phyloP scores from a whole-genome alignment of 1,284 basidiomycete genomes.

The Puccinia brachypodii region DNA sequence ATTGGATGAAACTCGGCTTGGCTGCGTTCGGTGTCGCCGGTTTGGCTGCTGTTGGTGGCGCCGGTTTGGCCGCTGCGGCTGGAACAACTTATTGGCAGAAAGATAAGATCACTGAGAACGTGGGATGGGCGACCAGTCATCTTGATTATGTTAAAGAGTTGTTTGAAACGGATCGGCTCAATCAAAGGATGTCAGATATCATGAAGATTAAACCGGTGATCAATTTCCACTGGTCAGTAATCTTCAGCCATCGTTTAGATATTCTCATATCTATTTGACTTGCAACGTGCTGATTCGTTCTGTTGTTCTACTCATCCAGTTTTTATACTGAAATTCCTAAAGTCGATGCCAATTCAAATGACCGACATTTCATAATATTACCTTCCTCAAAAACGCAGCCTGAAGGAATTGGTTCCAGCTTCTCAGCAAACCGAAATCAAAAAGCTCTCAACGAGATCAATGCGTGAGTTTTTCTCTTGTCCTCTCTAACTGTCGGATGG shows the following conservation, averaged over 20 bases:
- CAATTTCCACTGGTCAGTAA: conserved; percentile 34
- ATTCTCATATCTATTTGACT: neutral
- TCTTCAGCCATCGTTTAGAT: neutral
- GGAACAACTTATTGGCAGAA: conserved; percentile 42
- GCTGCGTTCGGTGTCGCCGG: conserved; percentile 33
- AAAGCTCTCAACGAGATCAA: conserved; percentile 30
- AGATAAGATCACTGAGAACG: conserved; percentile 37
- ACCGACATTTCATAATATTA: conserved; percentile 32
- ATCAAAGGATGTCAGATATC: conserved; percentile 19
- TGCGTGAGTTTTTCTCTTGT: conserved; percentile 28
- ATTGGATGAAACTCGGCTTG: conserved; percentile 40
- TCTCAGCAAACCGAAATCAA: conserved; percentile 20
- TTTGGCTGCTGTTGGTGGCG: conserved; percentile 31
- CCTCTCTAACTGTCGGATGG: neutral
- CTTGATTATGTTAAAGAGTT: conserved; percentile 42
- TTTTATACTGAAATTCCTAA: conserved; percentile 44
- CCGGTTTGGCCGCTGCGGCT: conserved; percentile 37
- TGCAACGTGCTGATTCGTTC: neutral
- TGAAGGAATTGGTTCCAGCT: conserved; percentile 3
- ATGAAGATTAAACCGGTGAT: conserved; percentile 13
- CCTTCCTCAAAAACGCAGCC: conserved; percentile 19
- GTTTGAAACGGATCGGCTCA: conserved; percentile 20
- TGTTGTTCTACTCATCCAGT: neutral
- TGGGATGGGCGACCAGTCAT: conserved; percentile 34
- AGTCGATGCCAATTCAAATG: neutral